Conservation (phyloP, 257 asterid genomes). For the Jacaranda copaia region DNA sequence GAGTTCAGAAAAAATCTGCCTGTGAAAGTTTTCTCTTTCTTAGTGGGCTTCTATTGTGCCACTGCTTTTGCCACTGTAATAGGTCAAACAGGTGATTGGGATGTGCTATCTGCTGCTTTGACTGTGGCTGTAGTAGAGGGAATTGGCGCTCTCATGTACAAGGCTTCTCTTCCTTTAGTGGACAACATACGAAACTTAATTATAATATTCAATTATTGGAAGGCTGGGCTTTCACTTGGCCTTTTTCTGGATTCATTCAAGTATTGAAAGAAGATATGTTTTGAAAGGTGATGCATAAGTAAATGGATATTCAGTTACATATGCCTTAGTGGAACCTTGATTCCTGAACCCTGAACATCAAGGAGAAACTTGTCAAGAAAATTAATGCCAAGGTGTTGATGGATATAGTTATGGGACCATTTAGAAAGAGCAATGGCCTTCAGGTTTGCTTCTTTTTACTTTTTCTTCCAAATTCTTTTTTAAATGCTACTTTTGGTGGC, state of each 20-base stretch:
- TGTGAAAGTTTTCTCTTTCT: slow-evolving; percentile 68
- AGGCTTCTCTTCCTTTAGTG: slow-evolving; percentile 58
- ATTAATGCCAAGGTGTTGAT: slow-evolving; percentile 47
- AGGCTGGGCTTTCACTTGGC: slow-evolving; percentile 87
- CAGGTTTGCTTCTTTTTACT: slow-evolving; percentile 44
- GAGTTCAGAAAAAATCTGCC: slow-evolving; percentile 76
- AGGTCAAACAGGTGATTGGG: slow-evolving; percentile 99
- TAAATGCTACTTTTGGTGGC: background rate
- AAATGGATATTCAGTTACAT: background rate
- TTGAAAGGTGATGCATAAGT: slow-evolving; percentile 3
- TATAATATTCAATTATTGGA: slow-evolving; percentile 85
- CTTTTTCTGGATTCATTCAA: slow-evolving; percentile 95
- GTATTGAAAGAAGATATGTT: slow-evolving; percentile 45
- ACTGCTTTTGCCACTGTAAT: slow-evolving; percentile 92
- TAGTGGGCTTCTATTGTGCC: slow-evolving; percentile 93
- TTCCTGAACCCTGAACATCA: slow-evolving; percentile 37
- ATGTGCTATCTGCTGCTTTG: slow-evolving; percentile 89
- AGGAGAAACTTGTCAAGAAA: slow-evolving; percentile 41
- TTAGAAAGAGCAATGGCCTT: slow-evolving; percentile 51
- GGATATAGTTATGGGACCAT: slow-evolving; percentile 43
- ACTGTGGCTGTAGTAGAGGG: slow-evolving; percentile 94
- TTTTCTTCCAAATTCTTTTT: background rate
- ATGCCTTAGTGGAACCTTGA: background rate
- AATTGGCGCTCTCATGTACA: slow-evolving; percentile 92
- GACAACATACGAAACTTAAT: slow-evolving; percentile 57